Evolutionary conservation across 202 grass and related monocot species (phyloP).

Genomic region (Zizania palustris): DNA sequence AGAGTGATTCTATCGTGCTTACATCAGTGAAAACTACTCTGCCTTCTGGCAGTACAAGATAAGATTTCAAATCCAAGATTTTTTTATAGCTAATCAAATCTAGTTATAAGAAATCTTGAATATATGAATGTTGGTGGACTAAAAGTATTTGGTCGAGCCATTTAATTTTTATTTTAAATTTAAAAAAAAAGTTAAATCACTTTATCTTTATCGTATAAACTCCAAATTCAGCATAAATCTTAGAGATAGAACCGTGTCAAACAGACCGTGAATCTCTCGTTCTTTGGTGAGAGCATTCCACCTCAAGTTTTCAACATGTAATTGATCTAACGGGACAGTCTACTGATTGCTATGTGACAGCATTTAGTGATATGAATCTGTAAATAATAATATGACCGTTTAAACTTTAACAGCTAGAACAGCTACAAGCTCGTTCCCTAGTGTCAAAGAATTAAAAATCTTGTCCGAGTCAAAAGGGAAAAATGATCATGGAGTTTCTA

Average conservation of each 20-base stretch:
- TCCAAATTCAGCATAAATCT: no score
- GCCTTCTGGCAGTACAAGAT: neutral
- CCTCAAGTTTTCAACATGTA: neutral
- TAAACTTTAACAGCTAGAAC: neutral
- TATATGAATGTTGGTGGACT: no score
- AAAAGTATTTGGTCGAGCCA: no score
- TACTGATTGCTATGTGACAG: neutral
- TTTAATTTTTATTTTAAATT: no score
- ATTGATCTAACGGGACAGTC: neutral
- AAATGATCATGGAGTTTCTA: neutral
- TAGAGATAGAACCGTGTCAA: no score
- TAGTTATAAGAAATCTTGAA: no score
- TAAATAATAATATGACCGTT: neutral
- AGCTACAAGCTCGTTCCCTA: no score
- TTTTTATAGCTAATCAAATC: no score
- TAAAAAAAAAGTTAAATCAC: no score
- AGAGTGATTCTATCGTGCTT: constrained; percentile 10
- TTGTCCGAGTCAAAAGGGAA: neutral
- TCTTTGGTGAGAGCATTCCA: neutral
- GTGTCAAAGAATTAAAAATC: neutral
- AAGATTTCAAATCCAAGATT: neutral
- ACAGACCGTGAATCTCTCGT: no score
- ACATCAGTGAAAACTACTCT: constrained; percentile 18
- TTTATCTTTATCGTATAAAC: no score
- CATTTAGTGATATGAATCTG: neutral